Base-by-base conservation (phyloP, 371 early-diverging fungal species). In the Chytridiales sp. region DNA sequence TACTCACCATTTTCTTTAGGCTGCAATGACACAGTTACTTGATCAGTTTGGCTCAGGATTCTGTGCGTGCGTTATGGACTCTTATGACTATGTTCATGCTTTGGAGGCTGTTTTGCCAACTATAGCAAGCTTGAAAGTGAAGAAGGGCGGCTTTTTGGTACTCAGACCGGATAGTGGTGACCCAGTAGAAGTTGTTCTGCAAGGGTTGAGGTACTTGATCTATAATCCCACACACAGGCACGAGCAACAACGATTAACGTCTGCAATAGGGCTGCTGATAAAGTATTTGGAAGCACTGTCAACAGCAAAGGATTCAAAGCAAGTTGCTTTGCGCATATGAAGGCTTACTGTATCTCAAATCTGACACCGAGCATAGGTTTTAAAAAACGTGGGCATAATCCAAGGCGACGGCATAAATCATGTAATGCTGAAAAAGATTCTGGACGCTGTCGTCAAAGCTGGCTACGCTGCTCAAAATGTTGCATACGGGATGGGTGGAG, bases 401-500 rank as follows among this genome's bases (percentile, higher is more conserved):
- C 91, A 92, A 62, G 91, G 93, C 40, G 93, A 92, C 59, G 91
- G 87, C 19, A 81, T 92, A 29, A 81, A 70, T n/a, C 67, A 73
- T 32, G 39, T 56, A 1, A 66, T 76, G 2, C 57, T 90, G 27
- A 44, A 52, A 9, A 42, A 34, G 4, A 87, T 92, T 32, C 64
- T 89, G 41, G 70, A 63, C 0, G 85, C 83, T 1, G 79, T 85
- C 21, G 40, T 68, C 38, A 66, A 61, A 1, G 83, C 70, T 0
- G 85, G 85, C 8, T 92, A 69, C 63, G 65, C 88, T 9, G 85
- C 87, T 22, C 79, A 84, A 47, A 84, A 82, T 63, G 82, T 88
- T 21, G 87, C 85, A 0, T 89, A 88, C 58, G 93, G 93, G 21
- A 92, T 92, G 93, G 93, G 93, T 22, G 89, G 85, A 44, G 89